These are phyloP conservation scores for Dendryphion nanum DNA, from an alignment of 2,329 filamentous ascomycete species.

Conservation along the genomic window DNA sequence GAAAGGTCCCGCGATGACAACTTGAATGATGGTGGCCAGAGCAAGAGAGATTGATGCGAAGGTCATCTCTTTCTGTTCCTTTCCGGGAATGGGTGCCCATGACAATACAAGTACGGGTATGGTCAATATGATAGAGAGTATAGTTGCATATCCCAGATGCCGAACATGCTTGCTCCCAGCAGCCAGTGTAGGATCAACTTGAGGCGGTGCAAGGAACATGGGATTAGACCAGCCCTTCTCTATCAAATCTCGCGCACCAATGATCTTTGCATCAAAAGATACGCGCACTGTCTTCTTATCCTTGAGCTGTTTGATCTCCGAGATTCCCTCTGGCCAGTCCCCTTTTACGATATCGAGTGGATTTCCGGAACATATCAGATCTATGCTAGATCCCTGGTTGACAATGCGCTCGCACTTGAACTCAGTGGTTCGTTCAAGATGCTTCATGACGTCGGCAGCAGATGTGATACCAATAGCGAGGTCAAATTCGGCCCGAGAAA, in stretches of 20 bases:
- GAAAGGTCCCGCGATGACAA: conserved; percentile 63
- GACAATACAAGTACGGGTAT: conserved; percentile 59
- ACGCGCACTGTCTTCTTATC: conserved; percentile 36
- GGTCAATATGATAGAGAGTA: conserved; percentile 38
- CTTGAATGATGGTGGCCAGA: conserved; percentile 66
- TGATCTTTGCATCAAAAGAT: conserved; percentile 46
- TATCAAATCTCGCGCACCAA: conserved; percentile 51
- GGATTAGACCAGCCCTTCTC: conserved; percentile 28
- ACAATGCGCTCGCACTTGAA: conserved; percentile 55
- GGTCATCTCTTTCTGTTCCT: conserved; percentile 34
- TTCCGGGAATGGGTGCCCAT: conserved; percentile 61
- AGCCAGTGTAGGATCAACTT: conserved; percentile 46
- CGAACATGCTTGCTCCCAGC: conserved; percentile 57
- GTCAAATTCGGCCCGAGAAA: conserved; percentile 65
- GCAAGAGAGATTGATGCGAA: conserved; percentile 58
- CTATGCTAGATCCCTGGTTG: conserved; percentile 22
- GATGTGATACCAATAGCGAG: conserved; percentile 41
- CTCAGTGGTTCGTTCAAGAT: conserved; percentile 58
- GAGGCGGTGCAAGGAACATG: conserved; percentile 47
- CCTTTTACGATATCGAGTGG: conserved; percentile 9
- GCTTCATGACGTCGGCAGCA: conserved; percentile 46
- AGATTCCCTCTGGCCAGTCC: conserved; percentile 23
- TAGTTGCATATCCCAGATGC: conserved; percentile 43
- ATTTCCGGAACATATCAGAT: conserved; percentile 15
- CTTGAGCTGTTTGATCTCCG: conserved; percentile 12